Conservation (phyloP, 169 alveolate species). For the Plasmodium coatneyi region DNA sequence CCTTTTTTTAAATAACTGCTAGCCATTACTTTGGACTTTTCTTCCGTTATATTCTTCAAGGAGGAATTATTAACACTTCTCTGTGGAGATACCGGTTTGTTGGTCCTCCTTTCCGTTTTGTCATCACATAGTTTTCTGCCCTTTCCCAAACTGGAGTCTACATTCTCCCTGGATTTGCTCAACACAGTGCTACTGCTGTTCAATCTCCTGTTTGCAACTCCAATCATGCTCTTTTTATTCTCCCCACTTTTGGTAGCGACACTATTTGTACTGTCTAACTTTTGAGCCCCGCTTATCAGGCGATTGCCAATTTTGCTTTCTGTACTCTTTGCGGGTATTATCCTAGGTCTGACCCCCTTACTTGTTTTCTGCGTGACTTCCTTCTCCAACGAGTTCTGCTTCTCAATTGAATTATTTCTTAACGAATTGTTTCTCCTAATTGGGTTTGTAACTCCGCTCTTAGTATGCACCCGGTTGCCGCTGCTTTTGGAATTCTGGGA, state of each 20-base stretch:
- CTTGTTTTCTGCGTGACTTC: neutral
- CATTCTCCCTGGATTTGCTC: neutral
- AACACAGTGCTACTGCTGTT: neutral
- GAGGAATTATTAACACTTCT: neutral
- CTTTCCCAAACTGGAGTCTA: neutral
- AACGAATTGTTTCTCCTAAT: conserved; percentile 13
- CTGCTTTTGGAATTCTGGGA: neutral
- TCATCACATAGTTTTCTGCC: neutral
- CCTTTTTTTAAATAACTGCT: conserved; percentile 10
- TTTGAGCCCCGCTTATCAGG: neutral
- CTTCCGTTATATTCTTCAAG: neutral
- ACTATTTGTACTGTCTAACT: neutral
- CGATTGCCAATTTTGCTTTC: neutral
- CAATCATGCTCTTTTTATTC: neutral
- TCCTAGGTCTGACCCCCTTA: neutral
- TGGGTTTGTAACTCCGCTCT: neutral
- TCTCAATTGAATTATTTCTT: neutral
- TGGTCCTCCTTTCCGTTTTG: neutral
- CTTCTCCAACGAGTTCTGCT: neutral
- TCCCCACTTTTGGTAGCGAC: neutral
- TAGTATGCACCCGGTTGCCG: neutral
- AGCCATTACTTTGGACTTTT: neutral
- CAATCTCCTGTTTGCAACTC: neutral
- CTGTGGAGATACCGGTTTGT: neutral
- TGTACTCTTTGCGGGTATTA: neutral